A percentile compares a stretch with the other conserved stretches of the same genome.
phyloP scores from a whole-genome alignment of 352 stramenopile species.

The Pythium coloratum region DNA sequence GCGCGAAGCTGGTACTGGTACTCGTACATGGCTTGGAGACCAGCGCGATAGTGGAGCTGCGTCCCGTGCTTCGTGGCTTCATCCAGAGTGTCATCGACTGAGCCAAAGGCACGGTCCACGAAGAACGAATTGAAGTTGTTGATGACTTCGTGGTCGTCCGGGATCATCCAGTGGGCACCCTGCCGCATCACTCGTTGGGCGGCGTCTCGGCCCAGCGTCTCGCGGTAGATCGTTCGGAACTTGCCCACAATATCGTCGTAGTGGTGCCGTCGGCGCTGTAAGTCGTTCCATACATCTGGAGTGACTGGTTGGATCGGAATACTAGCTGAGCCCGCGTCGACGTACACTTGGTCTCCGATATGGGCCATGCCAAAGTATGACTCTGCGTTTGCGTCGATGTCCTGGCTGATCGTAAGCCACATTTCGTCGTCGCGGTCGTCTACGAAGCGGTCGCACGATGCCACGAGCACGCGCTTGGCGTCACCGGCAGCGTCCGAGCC shows the following conservation, averaged over 20 bases:
- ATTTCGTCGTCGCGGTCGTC: constrained; percentile 67
- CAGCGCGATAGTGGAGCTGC: constrained; percentile 56
- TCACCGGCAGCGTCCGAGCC: constrained; percentile 6
- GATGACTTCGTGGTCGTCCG: constrained; percentile 75
- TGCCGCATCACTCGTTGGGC: constrained; percentile 53
- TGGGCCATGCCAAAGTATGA: constrained; percentile 23
- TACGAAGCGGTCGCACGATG: constrained; percentile 64
- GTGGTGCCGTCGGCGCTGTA: background rate
- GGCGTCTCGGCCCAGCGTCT: constrained; percentile 46
- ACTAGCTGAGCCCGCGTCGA: constrained; percentile 7
- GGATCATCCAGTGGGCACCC: constrained; percentile 78
- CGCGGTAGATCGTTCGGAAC: constrained; percentile 63
- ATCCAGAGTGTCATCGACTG: background rate
- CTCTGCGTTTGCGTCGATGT: constrained; percentile 33
- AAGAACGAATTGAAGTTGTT: constrained; percentile 71
- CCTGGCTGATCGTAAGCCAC: constrained; percentile 47
- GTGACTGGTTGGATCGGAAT: too few relatives aligned
- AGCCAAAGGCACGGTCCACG: constrained; percentile 35
- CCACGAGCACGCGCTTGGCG: constrained; percentile 34
- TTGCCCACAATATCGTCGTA: constrained; percentile 34
- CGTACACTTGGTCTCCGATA: constrained; percentile 33
- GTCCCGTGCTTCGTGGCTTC: constrained; percentile 31
- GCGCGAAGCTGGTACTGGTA: constrained; percentile 66
- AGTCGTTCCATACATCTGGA: background rate
- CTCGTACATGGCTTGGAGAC: constrained; percentile 63